These are phyloP conservation scores for Populus trichocarpa DNA, from an alignment of 441 rosid genomes.

Conservation along the genomic window DNA sequence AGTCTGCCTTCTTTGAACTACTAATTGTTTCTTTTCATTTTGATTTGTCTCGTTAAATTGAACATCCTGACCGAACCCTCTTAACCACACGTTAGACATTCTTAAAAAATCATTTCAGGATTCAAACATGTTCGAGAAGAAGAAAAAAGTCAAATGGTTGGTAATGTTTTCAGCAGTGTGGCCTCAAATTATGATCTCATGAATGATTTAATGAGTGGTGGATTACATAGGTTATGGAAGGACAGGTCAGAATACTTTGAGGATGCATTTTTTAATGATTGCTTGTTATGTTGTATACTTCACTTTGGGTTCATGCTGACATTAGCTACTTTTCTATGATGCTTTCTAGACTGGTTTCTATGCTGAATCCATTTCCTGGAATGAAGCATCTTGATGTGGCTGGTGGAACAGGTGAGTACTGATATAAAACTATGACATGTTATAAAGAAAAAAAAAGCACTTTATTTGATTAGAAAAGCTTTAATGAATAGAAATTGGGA, in stretches of 20 bases:
- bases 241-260: conserved; percentile 55
- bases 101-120: conserved; percentile 40
- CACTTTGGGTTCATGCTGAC: conserved; percentile 10
- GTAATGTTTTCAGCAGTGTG: conserved; percentile 78
- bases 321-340: not conserved
- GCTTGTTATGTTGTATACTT: not conserved
- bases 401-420: conserved; percentile 75
- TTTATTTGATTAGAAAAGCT: not conserved
- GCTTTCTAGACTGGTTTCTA: conserved; percentile 69
- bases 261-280: not conserved
- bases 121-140: conserved; percentile 85
- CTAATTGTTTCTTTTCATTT: not conserved
- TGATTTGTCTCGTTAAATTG: not conserved
- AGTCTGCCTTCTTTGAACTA: not conserved
- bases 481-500: not conserved
- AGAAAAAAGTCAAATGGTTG: conserved; percentile 79
- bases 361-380: conserved; percentile 83
- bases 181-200: conserved; percentile 94
- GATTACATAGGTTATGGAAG: conserved; percentile 93
- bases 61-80: not conserved
- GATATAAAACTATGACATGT: not conserved
- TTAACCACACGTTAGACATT: not conserved
- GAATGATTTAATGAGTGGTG: conserved; percentile 97
- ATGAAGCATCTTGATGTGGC: conserved; percentile 99
- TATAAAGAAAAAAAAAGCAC: not conserved